Conservation (phyloP, 768 basidiomycete genomes). For the Mycena indigotica region DNA sequence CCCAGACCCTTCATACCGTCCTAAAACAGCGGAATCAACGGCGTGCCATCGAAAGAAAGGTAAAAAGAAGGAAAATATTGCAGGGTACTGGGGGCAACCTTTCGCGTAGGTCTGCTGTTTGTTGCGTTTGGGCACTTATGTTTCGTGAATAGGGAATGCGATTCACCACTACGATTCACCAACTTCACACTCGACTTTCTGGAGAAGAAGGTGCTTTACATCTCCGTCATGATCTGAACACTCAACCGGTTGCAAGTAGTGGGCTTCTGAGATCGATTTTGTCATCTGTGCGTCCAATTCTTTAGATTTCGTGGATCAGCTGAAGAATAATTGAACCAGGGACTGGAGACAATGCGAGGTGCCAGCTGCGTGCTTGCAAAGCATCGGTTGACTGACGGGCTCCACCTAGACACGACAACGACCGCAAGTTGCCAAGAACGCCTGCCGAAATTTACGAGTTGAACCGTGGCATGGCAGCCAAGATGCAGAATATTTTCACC, state of each 20-base stretch:
- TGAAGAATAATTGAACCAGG: conserved; percentile 40
- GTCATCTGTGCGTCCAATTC: conserved; percentile 66
- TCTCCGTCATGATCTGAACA: too few relatives aligned
- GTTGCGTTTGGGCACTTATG: neutral
- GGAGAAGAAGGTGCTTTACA: conserved; percentile 48
- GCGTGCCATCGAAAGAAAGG: conserved; percentile 71
- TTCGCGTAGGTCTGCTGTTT: conserved; percentile 52
- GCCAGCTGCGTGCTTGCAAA: conserved; percentile 5
- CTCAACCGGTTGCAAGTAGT: conserved; percentile 28
- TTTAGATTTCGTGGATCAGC: neutral
- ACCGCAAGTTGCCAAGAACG: conserved; percentile 78
- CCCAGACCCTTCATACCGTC: conserved; percentile 69
- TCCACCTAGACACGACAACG: conserved; percentile 76
- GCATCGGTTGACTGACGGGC: neutral
- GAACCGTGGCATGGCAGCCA: conserved; percentile 65
- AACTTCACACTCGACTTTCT: conserved; percentile 83
- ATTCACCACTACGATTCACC: conserved; percentile 77
- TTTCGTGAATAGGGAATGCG: conserved; percentile 61
- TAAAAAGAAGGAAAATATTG: conserved; percentile 52
- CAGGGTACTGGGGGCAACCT: conserved; percentile 69
- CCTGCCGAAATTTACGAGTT: conserved; percentile 75
- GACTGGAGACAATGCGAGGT: conserved; percentile 81
- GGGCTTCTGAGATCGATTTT: conserved; percentile 86
- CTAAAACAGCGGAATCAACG: conserved; percentile 52
- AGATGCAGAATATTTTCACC: conserved; percentile 76